Conservation (phyloP, 208 protist genomes). For the Leptomonas seymouri region DNA sequence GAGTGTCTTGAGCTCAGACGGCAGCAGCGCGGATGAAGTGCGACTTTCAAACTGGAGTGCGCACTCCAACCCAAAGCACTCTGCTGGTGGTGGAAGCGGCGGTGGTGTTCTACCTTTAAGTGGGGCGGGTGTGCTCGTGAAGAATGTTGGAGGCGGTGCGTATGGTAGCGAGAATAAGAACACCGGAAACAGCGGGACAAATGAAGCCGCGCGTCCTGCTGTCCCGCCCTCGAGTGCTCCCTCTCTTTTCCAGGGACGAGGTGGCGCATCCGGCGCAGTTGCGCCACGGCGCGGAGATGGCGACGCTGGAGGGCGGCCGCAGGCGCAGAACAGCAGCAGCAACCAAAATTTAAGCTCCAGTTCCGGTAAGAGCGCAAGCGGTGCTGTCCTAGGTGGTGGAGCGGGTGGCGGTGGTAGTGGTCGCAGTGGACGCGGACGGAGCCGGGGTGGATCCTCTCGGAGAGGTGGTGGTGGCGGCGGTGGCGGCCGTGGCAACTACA, state of each 20-base stretch:
- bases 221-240: background rate
- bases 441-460: conserved; percentile 3
- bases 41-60: conserved; percentile 32
- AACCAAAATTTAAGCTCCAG: background rate
- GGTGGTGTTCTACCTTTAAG: background rate
- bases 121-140: background rate
- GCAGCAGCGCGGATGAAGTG: conserved; percentile 15
- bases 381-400: background rate
- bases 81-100: background rate
- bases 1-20: conserved; percentile 11
- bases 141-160: background rate
- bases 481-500: background rate
- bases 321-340: background rate
- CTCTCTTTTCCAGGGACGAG: background rate
- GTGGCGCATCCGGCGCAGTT: background rate
- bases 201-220: background rate
- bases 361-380: background rate
- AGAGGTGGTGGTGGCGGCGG: conserved; percentile 17
- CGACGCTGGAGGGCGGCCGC: background rate
- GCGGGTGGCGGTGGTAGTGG: conserved; percentile 11
- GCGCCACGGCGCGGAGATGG: background rate
- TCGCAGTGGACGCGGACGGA: conserved; percentile 17
- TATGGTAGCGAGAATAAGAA: too few relatives aligned
- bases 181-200: background rate
- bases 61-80: background rate